Conservation (phyloP, 2,329 filamentous ascomycete species). For the Colletotrichum agaves region DNA sequence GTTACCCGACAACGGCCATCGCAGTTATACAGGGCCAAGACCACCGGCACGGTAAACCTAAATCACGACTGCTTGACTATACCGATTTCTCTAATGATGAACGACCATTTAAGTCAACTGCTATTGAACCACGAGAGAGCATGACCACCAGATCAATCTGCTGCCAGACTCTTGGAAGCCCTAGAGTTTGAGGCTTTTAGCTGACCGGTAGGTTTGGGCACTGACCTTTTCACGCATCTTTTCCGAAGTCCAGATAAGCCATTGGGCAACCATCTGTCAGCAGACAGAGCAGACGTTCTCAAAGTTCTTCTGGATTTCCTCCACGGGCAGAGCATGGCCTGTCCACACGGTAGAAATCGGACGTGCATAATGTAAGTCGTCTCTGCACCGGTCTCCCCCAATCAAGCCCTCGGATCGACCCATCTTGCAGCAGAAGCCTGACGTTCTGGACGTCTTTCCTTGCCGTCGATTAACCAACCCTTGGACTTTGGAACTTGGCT, state of each 20-base stretch:
- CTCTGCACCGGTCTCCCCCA: not conserved
- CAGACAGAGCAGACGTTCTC: conserved; percentile 13
- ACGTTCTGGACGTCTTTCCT: conserved; percentile 26
- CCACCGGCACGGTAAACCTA: not conserved
- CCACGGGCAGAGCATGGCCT: conserved; percentile 16
- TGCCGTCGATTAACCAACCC: conserved; percentile 20
- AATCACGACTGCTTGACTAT: not conserved
- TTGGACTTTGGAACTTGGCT: conserved; percentile 31
- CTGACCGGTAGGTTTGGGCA: conserved; percentile 5
- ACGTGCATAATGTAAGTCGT: conserved; percentile 20
- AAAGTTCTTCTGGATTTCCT: conserved; percentile 5
- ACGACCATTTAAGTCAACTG: not conserved
- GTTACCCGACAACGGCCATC: not conserved
- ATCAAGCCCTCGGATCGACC: conserved; percentile 2
- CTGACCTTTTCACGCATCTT: not conserved
- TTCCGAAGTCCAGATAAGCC: conserved; percentile 20
- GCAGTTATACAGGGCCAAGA: not conserved
- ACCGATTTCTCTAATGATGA: not conserved
- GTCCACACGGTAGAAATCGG: not conserved
- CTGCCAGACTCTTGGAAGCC: conserved; percentile 4
- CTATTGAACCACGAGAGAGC: conserved; percentile 1
- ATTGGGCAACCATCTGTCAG: not conserved
- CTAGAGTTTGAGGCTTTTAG: conserved; percentile 2
- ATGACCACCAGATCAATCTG: not conserved
- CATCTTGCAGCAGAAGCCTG: conserved; percentile 19